Evolutionary conservation across 1,139 yeast species (phyloP).

Genomic region (Debaryomycetaceae sp.): DNA sequence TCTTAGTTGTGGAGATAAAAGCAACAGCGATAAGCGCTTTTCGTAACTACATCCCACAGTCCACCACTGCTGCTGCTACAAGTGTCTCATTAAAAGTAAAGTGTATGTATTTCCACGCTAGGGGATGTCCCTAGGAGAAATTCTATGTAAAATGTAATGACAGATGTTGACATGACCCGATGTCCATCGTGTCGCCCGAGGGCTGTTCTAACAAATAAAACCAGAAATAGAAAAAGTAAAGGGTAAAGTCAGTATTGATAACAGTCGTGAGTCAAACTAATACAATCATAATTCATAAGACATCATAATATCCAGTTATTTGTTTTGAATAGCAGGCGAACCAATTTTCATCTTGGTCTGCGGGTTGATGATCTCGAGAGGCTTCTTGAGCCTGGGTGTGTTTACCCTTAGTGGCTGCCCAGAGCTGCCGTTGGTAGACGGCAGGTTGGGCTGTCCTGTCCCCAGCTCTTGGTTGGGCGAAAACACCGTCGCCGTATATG

Average conservation of each 20-base stretch:
- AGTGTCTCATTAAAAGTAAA: background rate
- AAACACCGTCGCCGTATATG: slow-evolving; percentile 56
- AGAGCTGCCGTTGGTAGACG: slow-evolving; percentile 8
- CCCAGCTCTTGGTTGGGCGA: slow-evolving; percentile 32
- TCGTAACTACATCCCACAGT: too few species aligned
- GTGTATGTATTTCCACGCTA: background rate
- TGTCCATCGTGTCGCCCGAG: background rate
- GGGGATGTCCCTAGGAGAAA: background rate
- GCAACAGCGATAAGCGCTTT: too few species aligned
- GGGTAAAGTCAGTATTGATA: background rate
- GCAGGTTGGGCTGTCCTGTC: slow-evolving; percentile 9
- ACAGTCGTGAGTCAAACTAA: background rate
- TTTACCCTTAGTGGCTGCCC: slow-evolving; percentile 36
- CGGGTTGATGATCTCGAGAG: slow-evolving; percentile 76
- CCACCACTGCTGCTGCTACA: too few species aligned
- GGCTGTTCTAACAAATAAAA: background rate
- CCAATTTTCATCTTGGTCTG: slow-evolving; percentile 66
- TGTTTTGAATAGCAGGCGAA: slow-evolving; percentile 42
- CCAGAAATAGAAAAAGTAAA: background rate
- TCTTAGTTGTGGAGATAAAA: too few species aligned
- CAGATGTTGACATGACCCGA: background rate
- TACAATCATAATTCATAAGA: background rate
- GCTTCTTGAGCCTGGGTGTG: slow-evolving; percentile 60
- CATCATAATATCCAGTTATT: slow-evolving; percentile 6
- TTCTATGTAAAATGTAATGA: background rate